phyloP scores from a whole-genome alignment of 371 early-diverging fungal genomes.

The Apophysomyces trapeziformis region DNA sequence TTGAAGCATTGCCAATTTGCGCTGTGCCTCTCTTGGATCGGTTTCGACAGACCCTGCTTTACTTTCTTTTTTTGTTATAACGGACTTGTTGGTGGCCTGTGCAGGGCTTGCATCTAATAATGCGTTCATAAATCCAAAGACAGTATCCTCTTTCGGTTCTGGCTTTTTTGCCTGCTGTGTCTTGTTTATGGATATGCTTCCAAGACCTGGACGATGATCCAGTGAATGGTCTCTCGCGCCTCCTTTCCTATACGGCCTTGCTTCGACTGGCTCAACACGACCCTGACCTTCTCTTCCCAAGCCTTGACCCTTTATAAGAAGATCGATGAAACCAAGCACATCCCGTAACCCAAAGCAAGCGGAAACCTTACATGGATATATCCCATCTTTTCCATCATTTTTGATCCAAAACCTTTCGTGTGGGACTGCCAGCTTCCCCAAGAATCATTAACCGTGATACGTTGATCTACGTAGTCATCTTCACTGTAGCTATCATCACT shows the following conservation, averaged over 20 bases:
- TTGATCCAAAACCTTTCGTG: constrained; percentile 41
- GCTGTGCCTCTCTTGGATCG: constrained; percentile 11
- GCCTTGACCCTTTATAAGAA: constrained; percentile 31
- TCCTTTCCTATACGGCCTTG: constrained; percentile 10
- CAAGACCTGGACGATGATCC: constrained; percentile 11
- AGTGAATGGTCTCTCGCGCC: not conserved
- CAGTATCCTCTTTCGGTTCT: constrained; percentile 21
- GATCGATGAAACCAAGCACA: not conserved
- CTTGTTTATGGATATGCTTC: not conserved
- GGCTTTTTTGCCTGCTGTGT: not conserved
- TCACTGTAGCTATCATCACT: constrained; percentile 6
- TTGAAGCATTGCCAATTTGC: constrained; percentile 22
- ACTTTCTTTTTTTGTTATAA: not conserved
- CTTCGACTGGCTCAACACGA: constrained; percentile 27
- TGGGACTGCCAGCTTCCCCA: constrained; percentile 36
- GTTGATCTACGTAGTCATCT: constrained; percentile 2
- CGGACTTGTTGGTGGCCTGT: too few species aligned
- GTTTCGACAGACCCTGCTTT: not conserved
- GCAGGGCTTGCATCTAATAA: constrained; percentile 11
- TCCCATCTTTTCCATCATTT: constrained; percentile 47
- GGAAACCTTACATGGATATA: constrained; percentile 30
- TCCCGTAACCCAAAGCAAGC: not conserved
- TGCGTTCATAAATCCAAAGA: constrained; percentile 27
- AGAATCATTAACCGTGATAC: not conserved
- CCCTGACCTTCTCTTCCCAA: constrained; percentile 34